phyloP scores from a whole-genome alignment of 1,284 basidiomycete species.

The Coniferiporia weirii region DNA sequence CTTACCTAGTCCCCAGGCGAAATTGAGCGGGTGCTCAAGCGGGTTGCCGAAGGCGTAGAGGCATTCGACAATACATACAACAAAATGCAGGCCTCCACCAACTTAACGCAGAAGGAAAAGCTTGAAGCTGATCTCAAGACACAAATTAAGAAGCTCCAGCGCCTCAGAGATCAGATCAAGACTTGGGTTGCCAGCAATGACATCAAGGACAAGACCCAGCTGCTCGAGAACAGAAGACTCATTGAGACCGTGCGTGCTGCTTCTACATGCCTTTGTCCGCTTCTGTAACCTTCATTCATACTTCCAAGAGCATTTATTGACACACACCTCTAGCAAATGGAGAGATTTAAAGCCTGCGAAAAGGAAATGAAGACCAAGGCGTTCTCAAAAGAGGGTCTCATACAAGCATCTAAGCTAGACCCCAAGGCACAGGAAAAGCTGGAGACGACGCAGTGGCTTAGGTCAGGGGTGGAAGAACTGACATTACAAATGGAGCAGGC shows the following conservation, averaged over 20 bases:
- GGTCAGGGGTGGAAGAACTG: conserved; percentile 86
- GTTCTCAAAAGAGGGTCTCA: conserved; percentile 98
- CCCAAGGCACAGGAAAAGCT: conserved; percentile 96
- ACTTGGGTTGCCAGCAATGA: conserved; percentile 98
- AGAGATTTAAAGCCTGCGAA: conserved; percentile 99
- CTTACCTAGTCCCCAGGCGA: conserved; percentile 56
- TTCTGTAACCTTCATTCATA: conserved; percentile 17
- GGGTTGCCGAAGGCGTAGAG: conserved; percentile 90
- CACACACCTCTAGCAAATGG: conserved; percentile 85
- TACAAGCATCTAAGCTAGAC: conserved; percentile 90
- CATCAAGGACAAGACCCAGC: conserved; percentile 96
- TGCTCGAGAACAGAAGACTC: conserved; percentile 90
- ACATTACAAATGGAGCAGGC: conserved; percentile 90
- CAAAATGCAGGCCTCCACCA: conserved; percentile 92
- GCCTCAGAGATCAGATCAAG: conserved; percentile 98
- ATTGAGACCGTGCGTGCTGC: conserved; percentile 82
- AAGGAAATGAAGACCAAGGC: conserved; percentile 99
- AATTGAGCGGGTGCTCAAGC: conserved; percentile 95
- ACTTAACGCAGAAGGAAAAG: conserved; percentile 96
- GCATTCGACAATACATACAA: conserved; percentile 93
- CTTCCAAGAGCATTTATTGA: conserved; percentile 13
- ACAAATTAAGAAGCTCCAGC: conserved; percentile 98
- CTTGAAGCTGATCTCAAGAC: conserved; percentile 93
- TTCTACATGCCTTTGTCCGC: not conserved
- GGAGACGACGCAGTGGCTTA: conserved; percentile 85